A percentile compares a stretch with the other conserved stretches of the same genome.
Conservation (phyloP, 140 eudicot species). For the Senecio squalidus region DNA sequence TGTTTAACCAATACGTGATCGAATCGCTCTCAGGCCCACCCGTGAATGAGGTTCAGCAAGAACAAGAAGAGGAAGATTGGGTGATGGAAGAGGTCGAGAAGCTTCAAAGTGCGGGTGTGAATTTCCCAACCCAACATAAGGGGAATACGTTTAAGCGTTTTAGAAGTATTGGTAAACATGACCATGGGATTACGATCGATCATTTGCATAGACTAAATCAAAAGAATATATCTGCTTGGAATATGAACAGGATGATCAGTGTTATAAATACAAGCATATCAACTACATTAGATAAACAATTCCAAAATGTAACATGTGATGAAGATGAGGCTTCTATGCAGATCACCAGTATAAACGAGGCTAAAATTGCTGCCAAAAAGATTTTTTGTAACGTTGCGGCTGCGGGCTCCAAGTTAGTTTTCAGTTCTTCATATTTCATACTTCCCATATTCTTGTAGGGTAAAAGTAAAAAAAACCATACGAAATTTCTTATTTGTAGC, state of each 20-base stretch:
- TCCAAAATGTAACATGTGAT: constrained; percentile 11
- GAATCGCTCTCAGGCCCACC: constrained; percentile 42
- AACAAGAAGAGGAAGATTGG: constrained; percentile 29
- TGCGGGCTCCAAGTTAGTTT: constrained; percentile 26
- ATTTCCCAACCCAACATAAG: constrained; percentile 27
- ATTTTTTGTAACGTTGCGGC: constrained; percentile 37
- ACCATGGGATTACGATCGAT: constrained; percentile 34
- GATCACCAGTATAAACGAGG: constrained; percentile 33
- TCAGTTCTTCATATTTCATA: too few species aligned
- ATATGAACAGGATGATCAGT: constrained; percentile 44
- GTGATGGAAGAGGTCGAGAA: constrained; percentile 27
- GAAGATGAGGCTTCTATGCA: constrained; percentile 35
- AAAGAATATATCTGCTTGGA: constrained; percentile 50
- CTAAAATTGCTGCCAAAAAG: constrained; percentile 41
- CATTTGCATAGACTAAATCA: constrained; percentile 40
- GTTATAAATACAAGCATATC: constrained; percentile 27
- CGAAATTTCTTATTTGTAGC: too few species aligned
- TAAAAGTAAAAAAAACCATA: too few species aligned
- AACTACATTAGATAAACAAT: constrained; percentile 34
- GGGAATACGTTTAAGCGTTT: constrained; percentile 23
- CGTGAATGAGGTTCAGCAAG: constrained; percentile 23
- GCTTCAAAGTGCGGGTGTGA: constrained; percentile 34
- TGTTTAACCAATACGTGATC: constrained; percentile 43
- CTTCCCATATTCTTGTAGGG: too few species aligned
- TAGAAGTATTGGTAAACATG: constrained; percentile 3